Evolutionary conservation across 176 grass and related monocot genomes (phyloP), one percentile per base, ranked within the genome.

Genomic region (Triticum dicoccoides): DNA sequence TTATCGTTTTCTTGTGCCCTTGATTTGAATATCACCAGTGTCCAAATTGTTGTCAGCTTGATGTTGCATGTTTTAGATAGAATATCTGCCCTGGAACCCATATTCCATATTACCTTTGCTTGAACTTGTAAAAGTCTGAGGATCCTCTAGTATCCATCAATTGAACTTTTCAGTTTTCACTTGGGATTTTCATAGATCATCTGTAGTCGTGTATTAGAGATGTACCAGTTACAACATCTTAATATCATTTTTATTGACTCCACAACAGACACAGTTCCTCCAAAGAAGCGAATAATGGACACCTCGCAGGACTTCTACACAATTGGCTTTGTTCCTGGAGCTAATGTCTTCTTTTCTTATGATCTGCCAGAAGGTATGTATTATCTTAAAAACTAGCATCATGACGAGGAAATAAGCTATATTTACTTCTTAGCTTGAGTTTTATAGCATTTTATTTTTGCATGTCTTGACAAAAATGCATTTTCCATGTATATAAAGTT

Each of bases 321-420:
- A 35, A 78, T 80, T 88, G 92, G 97, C 30, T 96, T 99, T 94
- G 90, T 91, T 54, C 97, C 97, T 87, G 94, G 97, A 42, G 97
- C 97, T 77, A 99, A 91, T 76, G 73, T 99, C 38, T 91, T 93
- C 67, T 96, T 99, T 56, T 91, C 92, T 83, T 99, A 99, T 90
- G 92, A 99, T 86, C 73, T 94, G 17, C 90, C 92, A 9, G 90
- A 86, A 92, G 97, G 97, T 99, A 90, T 80, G 18, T 45, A 45
- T 86, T 33, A n/a, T 79, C 11, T 77, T 49, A 76, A 70, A 66
- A 32, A 51, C 11, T 75, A 71, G 54, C 12, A 29, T 24, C 64
- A 72, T 75, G n/a, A 25, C 38, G 11, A 78, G 80, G 25, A 90
- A 81, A 87, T 38, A 64, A 44, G 61, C 45, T 76, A 14, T 13